Conservation (phyloP, 192 early-diverging fungal species). For the Backusella liffmaniae region DNA sequence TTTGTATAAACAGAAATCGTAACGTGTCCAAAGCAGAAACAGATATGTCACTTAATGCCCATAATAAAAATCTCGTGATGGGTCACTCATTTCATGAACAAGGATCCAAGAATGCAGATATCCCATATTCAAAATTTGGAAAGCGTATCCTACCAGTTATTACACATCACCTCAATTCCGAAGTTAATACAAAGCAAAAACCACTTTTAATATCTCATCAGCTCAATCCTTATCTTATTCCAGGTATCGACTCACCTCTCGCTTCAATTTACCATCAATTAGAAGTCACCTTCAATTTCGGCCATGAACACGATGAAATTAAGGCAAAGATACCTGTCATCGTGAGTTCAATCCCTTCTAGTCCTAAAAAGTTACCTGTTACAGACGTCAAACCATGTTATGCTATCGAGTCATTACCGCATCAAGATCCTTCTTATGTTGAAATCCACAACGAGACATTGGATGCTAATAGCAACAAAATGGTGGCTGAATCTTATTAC, state of each 20-base stretch:
- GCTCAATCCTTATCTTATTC: slow-evolving; percentile 8
- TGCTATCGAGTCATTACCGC: background rate
- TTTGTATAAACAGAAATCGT: background rate
- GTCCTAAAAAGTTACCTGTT: background rate
- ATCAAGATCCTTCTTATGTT: background rate
- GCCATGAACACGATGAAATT: slow-evolving; percentile 27
- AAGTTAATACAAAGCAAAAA: background rate
- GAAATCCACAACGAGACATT: background rate
- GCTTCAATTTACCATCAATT: slow-evolving; percentile 30
- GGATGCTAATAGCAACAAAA: background rate
- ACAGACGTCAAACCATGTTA: background rate
- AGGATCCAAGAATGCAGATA: background rate
- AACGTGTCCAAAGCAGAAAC: slow-evolving; percentile 9
- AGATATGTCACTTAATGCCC: background rate
- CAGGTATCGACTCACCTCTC: slow-evolving; percentile 24
- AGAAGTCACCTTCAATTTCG: slow-evolving; percentile 29
- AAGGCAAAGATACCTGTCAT: slow-evolving; percentile 30
- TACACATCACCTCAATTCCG: background rate
- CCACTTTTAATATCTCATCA: slow-evolving; percentile 18
- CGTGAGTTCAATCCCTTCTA: slow-evolving; percentile 14
- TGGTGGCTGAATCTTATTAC: background rate
- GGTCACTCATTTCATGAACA: background rate
- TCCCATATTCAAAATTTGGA: slow-evolving; percentile 3
- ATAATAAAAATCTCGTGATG: slow-evolving; percentile 7
- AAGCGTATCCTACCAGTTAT: slow-evolving; percentile 21